Evolutionary conservation across 2,329 filamentous ascomycete species (phyloP).

Genomic region (Colletotrichum sp.): DNA sequence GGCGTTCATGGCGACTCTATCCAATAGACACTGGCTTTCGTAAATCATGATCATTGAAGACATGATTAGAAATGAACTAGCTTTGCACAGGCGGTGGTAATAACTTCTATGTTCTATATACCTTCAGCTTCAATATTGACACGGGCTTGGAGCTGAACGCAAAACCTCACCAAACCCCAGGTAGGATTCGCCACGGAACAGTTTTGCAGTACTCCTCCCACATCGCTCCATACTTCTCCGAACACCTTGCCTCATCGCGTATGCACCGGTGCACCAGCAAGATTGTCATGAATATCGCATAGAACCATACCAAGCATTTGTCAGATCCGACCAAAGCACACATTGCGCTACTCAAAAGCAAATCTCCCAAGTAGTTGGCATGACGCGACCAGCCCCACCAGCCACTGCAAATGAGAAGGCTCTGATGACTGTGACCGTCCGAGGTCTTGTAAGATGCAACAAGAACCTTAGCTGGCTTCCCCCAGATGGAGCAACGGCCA

Average conservation of each 20-base stretch:
- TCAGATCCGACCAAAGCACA: constrained; percentile 45
- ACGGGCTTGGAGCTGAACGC: neutral
- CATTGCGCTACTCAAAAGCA: constrained; percentile 38
- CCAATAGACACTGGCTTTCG: neutral
- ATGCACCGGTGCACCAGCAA: constrained; percentile 49
- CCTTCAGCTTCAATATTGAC: neutral
- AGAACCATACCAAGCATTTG: constrained; percentile 46
- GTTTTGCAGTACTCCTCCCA: constrained; percentile 48
- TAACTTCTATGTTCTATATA: neutral
- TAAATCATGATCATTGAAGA: neutral
- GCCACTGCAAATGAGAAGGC: constrained; percentile 29
- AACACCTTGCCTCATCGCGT: constrained; percentile 49
- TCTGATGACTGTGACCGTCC: constrained; percentile 43
- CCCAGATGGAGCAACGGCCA: constrained; percentile 48
- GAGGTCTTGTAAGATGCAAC: constrained; percentile 42
- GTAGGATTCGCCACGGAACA: constrained; percentile 46
- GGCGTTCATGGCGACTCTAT: neutral
- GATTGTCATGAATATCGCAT: constrained; percentile 48
- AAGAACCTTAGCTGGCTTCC: constrained; percentile 41
- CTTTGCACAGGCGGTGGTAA: neutral
- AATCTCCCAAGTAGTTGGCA: constrained; percentile 32
- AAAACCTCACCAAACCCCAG: constrained; percentile 29
- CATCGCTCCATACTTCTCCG: constrained; percentile 46
- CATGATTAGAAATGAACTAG: neutral
- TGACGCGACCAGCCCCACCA: constrained; percentile 32